Evolutionary conservation across 352 stramenopile genomes (phyloP).

Genomic region (Phytophthora palmivora): DNA sequence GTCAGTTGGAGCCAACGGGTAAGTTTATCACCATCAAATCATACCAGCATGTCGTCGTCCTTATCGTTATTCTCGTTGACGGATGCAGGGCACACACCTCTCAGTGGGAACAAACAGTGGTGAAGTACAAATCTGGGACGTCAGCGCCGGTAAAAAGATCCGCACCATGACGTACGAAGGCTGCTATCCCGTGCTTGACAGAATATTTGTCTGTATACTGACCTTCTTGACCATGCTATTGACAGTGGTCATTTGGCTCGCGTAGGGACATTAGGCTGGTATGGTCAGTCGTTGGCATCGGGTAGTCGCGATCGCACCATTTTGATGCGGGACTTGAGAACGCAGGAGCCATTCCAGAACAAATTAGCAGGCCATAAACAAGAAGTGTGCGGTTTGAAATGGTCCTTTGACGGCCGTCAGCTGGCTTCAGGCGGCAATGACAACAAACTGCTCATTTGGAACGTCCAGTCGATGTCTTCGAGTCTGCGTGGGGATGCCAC

Average conservation of each 20-base stretch:
- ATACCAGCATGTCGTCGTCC: neutral
- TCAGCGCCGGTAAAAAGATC: slow-evolving; percentile 85
- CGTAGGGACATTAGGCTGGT: slow-evolving; percentile 95
- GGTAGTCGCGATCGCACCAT: slow-evolving; percentile 96
- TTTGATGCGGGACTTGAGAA: slow-evolving; percentile 92
- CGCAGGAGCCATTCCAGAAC: slow-evolving; percentile 57
- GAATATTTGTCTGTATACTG: slow-evolving; percentile 1
- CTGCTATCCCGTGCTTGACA: neutral
- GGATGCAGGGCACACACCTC: slow-evolving; percentile 89
- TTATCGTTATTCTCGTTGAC: slow-evolving; percentile 12
- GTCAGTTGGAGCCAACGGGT: slow-evolving; percentile 94
- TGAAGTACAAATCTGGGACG: slow-evolving; percentile 96
- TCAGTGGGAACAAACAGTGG: slow-evolving; percentile 95
- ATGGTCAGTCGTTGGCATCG: slow-evolving; percentile 87
- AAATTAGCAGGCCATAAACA: slow-evolving; percentile 80
- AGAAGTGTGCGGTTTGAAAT: slow-evolving; percentile 97
- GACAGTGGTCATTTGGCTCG: slow-evolving; percentile 92
- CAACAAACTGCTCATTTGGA: slow-evolving; percentile 99
- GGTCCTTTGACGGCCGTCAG: slow-evolving; percentile 94
- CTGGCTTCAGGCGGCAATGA: slow-evolving; percentile 96
- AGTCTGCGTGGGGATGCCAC: slow-evolving; percentile 35
- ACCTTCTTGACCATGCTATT: no score
- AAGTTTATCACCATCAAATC: slow-evolving; percentile 14
- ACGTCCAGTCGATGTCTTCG: slow-evolving; percentile 67
- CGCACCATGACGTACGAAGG: slow-evolving; percentile 85